These are phyloP conservation scores for Xanthoconium stramineum DNA, from an alignment of 768 basidiomycete species.

Conservation along the genomic window DNA sequence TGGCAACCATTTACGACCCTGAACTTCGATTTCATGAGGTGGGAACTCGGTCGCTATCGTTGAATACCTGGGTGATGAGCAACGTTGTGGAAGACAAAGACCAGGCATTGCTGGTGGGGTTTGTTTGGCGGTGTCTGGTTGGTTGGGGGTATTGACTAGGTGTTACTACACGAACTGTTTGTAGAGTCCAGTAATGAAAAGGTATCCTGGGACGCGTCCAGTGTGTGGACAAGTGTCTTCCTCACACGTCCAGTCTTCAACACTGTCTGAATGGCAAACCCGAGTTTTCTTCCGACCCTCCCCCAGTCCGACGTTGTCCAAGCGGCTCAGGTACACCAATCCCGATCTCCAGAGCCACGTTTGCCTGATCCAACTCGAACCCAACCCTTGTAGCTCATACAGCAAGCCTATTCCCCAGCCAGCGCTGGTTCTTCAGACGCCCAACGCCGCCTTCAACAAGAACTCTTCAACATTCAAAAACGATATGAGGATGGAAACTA, in stretches of 20 bases:
- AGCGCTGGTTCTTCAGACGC: slow-evolving; percentile 52
- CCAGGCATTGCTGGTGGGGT: slow-evolving; percentile 18
- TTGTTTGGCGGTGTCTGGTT: not conserved
- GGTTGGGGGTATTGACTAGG: no score
- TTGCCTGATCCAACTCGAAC: slow-evolving; percentile 7
- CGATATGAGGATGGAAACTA: slow-evolving; percentile 77
- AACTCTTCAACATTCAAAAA: slow-evolving; percentile 75
- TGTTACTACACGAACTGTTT: no score
- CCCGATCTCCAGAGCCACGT: slow-evolving; percentile 2
- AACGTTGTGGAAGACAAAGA: no score
- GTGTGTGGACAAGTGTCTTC: not conserved
- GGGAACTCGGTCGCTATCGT: no score
- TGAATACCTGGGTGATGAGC: no score
- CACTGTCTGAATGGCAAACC: slow-evolving; percentile 18
- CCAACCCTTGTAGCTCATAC: slow-evolving; percentile 53
- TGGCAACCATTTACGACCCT: no score
- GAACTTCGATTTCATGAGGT: no score
- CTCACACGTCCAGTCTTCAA: not conserved
- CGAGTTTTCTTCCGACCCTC: slow-evolving; percentile 50
- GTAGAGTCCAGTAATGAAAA: no score
- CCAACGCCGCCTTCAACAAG: slow-evolving; percentile 62
- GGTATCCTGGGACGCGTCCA: not conserved
- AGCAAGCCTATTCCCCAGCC: slow-evolving; percentile 59
- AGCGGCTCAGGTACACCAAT: slow-evolving; percentile 52
- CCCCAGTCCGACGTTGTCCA: slow-evolving; percentile 51